Percentiles rank a stretch among this genome's conserved stretches.
These are phyloP conservation scores for Isabelozyma pseudorhagii DNA, from an alignment of 805 yeast species.

Conservation along the genomic window DNA sequence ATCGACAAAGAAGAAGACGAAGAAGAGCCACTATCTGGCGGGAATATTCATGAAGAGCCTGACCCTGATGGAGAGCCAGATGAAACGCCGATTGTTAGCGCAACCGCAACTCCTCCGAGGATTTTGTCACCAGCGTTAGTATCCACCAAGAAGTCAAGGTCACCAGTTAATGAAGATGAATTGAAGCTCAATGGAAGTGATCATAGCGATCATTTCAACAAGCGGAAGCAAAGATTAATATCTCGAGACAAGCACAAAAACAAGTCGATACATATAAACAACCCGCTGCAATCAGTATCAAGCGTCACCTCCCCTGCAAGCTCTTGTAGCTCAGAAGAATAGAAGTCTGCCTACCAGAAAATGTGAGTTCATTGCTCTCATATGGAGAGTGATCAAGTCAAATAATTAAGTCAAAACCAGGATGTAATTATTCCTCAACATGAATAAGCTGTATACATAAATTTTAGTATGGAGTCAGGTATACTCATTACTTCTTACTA, in stretches of 20 bases:
- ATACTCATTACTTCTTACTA: too few relatives aligned
- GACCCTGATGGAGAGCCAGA: slow-evolving; percentile 1
- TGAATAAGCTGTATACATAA: neutral
- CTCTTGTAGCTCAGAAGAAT: neutral
- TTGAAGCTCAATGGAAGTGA: slow-evolving; percentile 4
- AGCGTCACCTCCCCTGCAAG: slow-evolving; percentile 1
- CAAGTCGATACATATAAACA: slow-evolving; percentile 20
- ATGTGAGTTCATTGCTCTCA: too few relatives aligned
- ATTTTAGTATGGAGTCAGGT: too few relatives aligned
- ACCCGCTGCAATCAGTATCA: neutral
- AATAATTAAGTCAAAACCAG: too few relatives aligned
- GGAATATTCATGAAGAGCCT: neutral
- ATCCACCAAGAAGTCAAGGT: slow-evolving; percentile 4
- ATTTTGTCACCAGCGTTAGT: neutral
- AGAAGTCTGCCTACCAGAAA: too few relatives aligned
- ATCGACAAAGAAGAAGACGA: slow-evolving; percentile 3
- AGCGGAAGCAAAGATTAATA: slow-evolving; percentile 22
- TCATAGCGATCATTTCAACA: slow-evolving; percentile 12
- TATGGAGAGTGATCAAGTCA: neutral
- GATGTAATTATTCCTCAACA: too few relatives aligned
- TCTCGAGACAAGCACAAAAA: slow-evolving; percentile 19
- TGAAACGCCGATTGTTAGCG: neutral
- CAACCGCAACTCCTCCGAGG: neutral
- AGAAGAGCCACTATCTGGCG: neutral
- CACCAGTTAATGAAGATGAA: slow-evolving; percentile 7